Evolutionary conservation across 2,329 filamentous ascomycete species (phyloP).

Genomic region (Coniochaeta prunicola): DNA sequence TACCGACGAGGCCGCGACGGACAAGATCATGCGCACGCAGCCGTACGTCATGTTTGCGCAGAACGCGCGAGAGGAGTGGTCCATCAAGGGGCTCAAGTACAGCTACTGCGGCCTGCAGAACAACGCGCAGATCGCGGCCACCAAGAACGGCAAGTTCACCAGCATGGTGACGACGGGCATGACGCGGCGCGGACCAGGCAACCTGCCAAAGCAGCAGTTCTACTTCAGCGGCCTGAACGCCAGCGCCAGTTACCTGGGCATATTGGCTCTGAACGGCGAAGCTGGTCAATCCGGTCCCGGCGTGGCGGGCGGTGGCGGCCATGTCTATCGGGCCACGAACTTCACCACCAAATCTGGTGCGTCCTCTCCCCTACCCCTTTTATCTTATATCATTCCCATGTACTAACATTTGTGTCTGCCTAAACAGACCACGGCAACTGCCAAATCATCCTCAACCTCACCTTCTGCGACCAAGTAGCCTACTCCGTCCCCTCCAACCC

Average conservation of each 20-base stretch:
- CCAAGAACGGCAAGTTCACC: constrained; percentile 40
- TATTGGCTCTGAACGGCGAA: constrained; percentile 57
- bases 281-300: constrained; percentile 34
- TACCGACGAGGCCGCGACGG: constrained; percentile 43
- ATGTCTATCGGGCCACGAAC: constrained; percentile 62
- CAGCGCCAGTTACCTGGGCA: constrained; percentile 64
- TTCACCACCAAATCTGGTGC: constrained; percentile 74
- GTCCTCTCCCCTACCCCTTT: constrained; percentile 13
- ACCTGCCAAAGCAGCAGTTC: constrained; percentile 79
- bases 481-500: constrained; percentile 86
- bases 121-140: constrained; percentile 55
- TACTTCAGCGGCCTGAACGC: constrained; percentile 69
- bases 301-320: constrained; percentile 63
- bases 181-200: constrained; percentile 58
- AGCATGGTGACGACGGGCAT: constrained; percentile 53
- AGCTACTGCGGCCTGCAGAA: constrained; percentile 77
- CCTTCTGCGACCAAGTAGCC: constrained; percentile 80
- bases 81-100: constrained; percentile 61
- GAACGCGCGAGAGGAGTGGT: constrained; percentile 44
- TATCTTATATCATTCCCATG: not conserved
- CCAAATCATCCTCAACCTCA: constrained; percentile 76
- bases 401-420: constrained; percentile 3
- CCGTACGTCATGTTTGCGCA: constrained; percentile 75
- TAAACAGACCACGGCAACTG: constrained; percentile 64
- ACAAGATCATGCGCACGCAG: constrained; percentile 44